Conservation (phyloP, 306 rosid genomes). For the Fragaria vesca region DNA sequence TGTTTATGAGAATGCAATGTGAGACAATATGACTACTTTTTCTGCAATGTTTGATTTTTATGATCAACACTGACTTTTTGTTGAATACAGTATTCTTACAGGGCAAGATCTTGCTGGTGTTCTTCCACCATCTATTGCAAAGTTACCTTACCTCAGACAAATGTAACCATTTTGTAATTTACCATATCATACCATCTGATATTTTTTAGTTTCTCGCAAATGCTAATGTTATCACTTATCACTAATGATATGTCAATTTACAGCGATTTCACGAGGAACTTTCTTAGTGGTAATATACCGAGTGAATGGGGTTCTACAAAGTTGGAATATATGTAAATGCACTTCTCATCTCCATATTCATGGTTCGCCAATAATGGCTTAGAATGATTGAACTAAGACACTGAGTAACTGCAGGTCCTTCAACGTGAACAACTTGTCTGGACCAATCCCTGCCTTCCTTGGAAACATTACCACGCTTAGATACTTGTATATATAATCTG, state of each 20-base stretch:
- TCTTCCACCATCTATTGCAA: conserved; percentile 11
- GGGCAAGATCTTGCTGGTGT: conserved; percentile 21
- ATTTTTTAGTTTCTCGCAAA: background rate
- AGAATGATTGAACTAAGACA: background rate
- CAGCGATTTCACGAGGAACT: conserved; percentile 21
- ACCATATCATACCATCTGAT: background rate
- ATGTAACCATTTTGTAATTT: background rate
- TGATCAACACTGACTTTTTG: too few relatives aligned
- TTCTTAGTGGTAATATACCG: conserved; percentile 23
- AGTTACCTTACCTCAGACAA: conserved; percentile 1
- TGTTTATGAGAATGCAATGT: background rate
- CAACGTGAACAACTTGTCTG: background rate
- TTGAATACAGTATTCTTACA: background rate
- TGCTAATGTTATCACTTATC: background rate
- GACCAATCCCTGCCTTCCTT: background rate
- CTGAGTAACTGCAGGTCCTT: conserved; percentile 13
- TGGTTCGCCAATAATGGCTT: background rate
- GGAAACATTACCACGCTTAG: background rate
- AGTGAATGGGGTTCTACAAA: conserved; percentile 8
- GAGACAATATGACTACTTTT: too few relatives aligned
- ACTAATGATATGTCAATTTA: too few relatives aligned
- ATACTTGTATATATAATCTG: background rate
- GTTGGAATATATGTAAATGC: conserved; percentile 1
- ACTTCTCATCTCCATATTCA: background rate
- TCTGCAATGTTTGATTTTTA: background rate